phyloP scores from a whole-genome alignment of 768 basidiomycete species.

The Lenzites betulinus region DNA sequence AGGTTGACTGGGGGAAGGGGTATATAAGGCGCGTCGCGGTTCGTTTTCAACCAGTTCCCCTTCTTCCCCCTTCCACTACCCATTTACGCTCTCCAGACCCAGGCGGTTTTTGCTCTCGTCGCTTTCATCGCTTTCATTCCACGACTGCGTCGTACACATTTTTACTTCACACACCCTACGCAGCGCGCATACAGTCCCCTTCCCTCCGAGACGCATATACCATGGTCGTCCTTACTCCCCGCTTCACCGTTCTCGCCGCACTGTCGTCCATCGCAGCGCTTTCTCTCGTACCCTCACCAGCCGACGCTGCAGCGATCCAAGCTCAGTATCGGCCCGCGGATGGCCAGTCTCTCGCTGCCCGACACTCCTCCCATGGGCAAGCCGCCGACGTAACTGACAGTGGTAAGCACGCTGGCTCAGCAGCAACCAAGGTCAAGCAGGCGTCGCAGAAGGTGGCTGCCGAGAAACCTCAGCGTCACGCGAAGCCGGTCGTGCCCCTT shows the following conservation, averaged over 20 bases:
- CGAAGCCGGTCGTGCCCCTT: constrained; percentile 13
- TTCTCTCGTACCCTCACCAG: constrained; percentile 38
- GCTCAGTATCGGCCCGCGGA: constrained; percentile 16
- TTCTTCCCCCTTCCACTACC: constrained; percentile 38
- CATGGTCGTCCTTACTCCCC: constrained; percentile 55
- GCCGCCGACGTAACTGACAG: neutral
- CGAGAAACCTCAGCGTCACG: constrained; percentile 5
- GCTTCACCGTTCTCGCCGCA: constrained; percentile 48
- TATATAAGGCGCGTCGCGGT: constrained; percentile 23
- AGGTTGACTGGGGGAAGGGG: neutral
- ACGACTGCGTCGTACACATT: constrained; percentile 25
- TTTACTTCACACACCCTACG: constrained; percentile 26
- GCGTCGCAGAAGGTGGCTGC: neutral
- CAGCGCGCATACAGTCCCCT: constrained; percentile 18
- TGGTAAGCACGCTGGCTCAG: neutral
- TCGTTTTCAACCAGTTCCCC: constrained; percentile 33
- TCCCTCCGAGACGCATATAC: constrained; percentile 16
- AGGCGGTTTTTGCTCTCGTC: constrained; percentile 47
- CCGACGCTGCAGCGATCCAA: constrained; percentile 40
- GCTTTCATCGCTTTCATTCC: constrained; percentile 26
- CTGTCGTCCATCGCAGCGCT: constrained; percentile 49
- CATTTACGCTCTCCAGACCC: constrained; percentile 44
- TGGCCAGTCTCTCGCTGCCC: neutral
- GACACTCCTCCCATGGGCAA: constrained; percentile 18
- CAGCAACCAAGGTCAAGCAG: neutral